Evolutionary conservation across 352 stramenopile genomes (phyloP), one percentile per base, ranked within the genome.

Genomic region (Globisporangium acanthophoron): DNA sequence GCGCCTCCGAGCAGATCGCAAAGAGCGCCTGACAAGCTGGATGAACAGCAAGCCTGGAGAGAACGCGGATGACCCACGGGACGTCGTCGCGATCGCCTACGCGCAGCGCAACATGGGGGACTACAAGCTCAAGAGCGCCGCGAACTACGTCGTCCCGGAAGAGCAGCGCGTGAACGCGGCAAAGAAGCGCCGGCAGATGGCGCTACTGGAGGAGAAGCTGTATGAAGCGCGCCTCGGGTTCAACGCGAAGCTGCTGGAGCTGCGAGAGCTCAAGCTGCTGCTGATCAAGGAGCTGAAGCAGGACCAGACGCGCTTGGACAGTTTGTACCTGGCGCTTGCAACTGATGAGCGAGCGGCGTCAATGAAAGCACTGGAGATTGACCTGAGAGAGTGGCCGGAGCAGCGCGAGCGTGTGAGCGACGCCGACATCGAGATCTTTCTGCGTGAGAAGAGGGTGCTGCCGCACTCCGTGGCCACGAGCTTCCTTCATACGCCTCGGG

Each of bases 81-180:
- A 98, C 55, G 67, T 97, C n/a, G 87, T 90, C 3, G 90, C 93
- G 0, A 97, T 98, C 53, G 73, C 83, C 1, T 89, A 90, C 31
- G 89, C 93, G 5, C 77, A 82, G 53, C 75, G 85, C 33, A 93
- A 96, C 61, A 91, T 97, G 79, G 90, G 92, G 3, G 90, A 97
- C 69, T 97, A 96, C 71, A 96, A 96, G 61, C 66, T 97, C 43
- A 98, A 98, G 69, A 90, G 77, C 3, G 81, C 76, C 11, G 61
- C 68, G 6, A 78, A 88, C 54, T 97, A 97, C 61, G 85, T 96
- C 5, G 91, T 97, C 11, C 91, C 91, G 5, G 77, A 96, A 54
- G 75, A 89, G 20, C 87, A 96, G 63, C 88, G 82, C 31, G 80
- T 97, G 21, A 96, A 97, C 49, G 84, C 90, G 3, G 78, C 78